Conservation (phyloP, 2,329 filamentous ascomycete species). For the Epichloe sylvatica region DNA sequence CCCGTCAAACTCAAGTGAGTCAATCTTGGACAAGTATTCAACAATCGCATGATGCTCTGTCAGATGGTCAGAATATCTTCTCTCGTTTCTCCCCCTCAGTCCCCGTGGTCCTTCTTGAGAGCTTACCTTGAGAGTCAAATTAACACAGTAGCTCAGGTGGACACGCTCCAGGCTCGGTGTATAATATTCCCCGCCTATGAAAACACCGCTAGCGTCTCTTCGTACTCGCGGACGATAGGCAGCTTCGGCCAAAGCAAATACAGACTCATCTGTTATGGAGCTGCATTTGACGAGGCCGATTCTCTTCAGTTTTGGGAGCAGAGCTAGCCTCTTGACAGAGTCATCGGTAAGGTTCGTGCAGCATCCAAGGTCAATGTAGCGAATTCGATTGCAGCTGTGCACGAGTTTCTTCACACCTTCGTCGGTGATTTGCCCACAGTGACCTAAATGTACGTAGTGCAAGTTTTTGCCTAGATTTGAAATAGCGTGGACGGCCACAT, state of each 20-base stretch:
- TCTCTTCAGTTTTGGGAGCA: constrained; percentile 80
- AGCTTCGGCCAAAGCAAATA: constrained; percentile 66
- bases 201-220: constrained; percentile 33
- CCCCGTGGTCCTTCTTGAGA: not conserved
- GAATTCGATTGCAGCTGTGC: constrained; percentile 75
- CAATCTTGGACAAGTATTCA: constrained; percentile 82
- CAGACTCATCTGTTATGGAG: constrained; percentile 79
- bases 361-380: constrained; percentile 96
- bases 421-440: constrained; percentile 86
- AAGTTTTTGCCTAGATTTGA: constrained; percentile 85
- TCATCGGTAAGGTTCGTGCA: constrained; percentile 77
- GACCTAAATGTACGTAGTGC: constrained; percentile 90
- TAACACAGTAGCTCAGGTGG: constrained; percentile 88
- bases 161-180: constrained; percentile 71
- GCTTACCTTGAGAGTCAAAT: constrained; percentile 66
- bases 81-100: not conserved
- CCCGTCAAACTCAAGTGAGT: constrained; percentile 93
- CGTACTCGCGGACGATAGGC: constrained; percentile 39
- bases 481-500: constrained; percentile 75
- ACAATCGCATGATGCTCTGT: constrained; percentile 75
- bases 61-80: constrained; percentile 1
- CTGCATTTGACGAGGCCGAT: constrained; percentile 93
- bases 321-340: constrained; percentile 71
- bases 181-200: constrained; percentile 37
- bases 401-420: constrained; percentile 74